These are phyloP conservation scores for Penicillium desertorum DNA, from an alignment of 495 filamentous ascomycete genomes.

Conservation along the genomic window DNA sequence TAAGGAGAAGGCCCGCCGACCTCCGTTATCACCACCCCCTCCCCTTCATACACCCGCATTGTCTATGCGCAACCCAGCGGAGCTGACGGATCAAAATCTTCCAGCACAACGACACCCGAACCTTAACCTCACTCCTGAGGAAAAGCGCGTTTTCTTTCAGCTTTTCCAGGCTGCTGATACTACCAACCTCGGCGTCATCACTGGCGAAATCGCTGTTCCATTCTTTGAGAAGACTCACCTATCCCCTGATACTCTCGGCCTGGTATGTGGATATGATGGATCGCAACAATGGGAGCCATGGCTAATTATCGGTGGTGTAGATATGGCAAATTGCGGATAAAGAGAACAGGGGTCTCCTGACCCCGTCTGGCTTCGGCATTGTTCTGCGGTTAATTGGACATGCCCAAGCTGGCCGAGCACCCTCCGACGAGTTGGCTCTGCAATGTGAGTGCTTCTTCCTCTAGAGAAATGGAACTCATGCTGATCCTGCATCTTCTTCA, in stretches of 20 bases:
- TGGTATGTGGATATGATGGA: constrained; percentile 56
- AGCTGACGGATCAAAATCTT: constrained; percentile 28
- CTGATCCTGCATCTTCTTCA: constrained; percentile 23
- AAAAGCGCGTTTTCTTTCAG: constrained; percentile 89
- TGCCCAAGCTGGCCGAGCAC: constrained; percentile 81
- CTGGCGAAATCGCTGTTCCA: constrained; percentile 91
- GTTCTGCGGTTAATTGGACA: constrained; percentile 93
- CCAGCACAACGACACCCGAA: constrained; percentile 54
- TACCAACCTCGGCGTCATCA: constrained; percentile 88
- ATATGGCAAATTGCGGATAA: constrained; percentile 99
- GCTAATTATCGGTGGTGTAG: constrained; percentile 41
- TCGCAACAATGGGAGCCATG: constrained; percentile 10
- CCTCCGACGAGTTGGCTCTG: constrained; percentile 72
- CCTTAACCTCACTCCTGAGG: constrained; percentile 85
- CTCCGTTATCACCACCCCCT: constrained; percentile 22
- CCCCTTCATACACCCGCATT: constrained; percentile 15
- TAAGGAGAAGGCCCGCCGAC: constrained; percentile 32
- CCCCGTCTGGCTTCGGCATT: constrained; percentile 84
- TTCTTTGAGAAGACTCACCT: constrained; percentile 97
- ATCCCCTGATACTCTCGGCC: constrained; percentile 78
- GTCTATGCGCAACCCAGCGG: constrained; percentile 21
- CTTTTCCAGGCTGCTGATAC: constrained; percentile 87
- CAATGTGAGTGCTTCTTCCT: constrained; percentile 50
- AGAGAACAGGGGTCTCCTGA: constrained; percentile 92
- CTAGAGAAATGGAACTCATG: neutral